Evolutionary conservation across 2,329 filamentous ascomycete genomes (phyloP).

Genomic region (Cercospora citrullina): DNA sequence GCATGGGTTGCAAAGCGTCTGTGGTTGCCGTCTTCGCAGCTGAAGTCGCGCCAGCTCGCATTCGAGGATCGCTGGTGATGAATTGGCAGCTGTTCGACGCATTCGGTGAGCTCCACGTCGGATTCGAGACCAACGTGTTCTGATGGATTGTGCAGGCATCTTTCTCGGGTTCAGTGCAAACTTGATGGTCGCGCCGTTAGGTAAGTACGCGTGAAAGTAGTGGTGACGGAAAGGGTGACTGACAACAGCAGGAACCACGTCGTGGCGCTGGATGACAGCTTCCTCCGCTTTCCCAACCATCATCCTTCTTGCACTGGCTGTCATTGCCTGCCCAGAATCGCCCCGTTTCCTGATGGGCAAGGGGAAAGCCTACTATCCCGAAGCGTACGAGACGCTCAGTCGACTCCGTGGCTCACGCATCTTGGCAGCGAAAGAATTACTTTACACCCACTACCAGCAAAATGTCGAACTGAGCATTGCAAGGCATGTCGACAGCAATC

Average conservation of each 20-base stretch:
- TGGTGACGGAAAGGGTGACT: background rate
- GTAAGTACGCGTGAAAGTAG: conserved; percentile 4
- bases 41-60: conserved; percentile 34
- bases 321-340: conserved; percentile 35
- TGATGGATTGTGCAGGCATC: conserved; percentile 18
- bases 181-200: conserved; percentile 28
- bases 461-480: conserved; percentile 26
- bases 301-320: conserved; percentile 29
- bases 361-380: conserved; percentile 20
- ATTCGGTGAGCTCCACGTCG: conserved; percentile 22
- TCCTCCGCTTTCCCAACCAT: conserved; percentile 33
- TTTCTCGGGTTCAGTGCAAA: conserved; percentile 36
- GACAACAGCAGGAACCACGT: background rate
- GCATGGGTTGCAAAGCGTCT: conserved; percentile 39
- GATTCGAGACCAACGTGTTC: too few relatives aligned
- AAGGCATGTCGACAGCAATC: background rate
- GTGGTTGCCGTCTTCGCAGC: conserved; percentile 39
- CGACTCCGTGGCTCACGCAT: conserved; percentile 30
- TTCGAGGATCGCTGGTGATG: conserved; percentile 34
- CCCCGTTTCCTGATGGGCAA: conserved; percentile 34
- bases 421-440: conserved; percentile 36
- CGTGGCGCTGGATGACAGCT: conserved; percentile 37
- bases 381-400: conserved; percentile 32
- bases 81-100: conserved; percentile 39
- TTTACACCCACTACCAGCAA: conserved; percentile 35